These are phyloP conservation scores for Leccinum rimulosum DNA, from an alignment of 768 basidiomycete genomes.

Conservation along the genomic window DNA sequence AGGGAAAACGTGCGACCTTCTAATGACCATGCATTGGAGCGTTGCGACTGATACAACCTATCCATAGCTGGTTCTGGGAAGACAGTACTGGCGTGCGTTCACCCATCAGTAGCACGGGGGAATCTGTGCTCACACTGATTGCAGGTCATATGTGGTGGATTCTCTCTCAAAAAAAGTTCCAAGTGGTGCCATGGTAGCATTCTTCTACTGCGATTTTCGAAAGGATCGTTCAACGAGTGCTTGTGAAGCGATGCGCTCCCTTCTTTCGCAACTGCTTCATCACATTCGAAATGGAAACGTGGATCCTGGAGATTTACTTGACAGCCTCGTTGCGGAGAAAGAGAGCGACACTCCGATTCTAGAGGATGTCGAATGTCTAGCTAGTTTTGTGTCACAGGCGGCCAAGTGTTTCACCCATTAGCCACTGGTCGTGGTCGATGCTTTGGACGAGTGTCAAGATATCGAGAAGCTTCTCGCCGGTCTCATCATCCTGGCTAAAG, in stretches of 20 bases:
- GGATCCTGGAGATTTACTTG: neutral
- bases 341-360: neutral
- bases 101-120: no score
- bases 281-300: neutral
- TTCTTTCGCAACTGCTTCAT: constrained; percentile 15
- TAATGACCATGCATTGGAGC: neutral
- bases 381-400: neutral
- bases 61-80: constrained; percentile 19
- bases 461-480: constrained; percentile 8
- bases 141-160: constrained; percentile 10
- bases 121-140: neutral
- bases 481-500: constrained; percentile 1
- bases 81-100: constrained; percentile 17
- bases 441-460: constrained; percentile 20
- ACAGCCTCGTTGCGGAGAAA: constrained; percentile 2
- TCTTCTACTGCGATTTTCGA: constrained; percentile 22
- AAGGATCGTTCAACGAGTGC: constrained; percentile 2
- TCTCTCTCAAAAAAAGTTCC: neutral
- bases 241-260: constrained; percentile 12
- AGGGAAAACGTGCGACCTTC: constrained; percentile 16
- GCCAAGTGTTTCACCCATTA: neutral
- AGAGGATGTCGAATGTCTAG: neutral
- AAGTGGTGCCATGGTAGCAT: neutral
- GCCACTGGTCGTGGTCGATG: constrained; percentile 18
- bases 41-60: neutral